Base-by-base conservation (phyloP, 345 rosid species). In the Eutrema japonicum region DNA sequence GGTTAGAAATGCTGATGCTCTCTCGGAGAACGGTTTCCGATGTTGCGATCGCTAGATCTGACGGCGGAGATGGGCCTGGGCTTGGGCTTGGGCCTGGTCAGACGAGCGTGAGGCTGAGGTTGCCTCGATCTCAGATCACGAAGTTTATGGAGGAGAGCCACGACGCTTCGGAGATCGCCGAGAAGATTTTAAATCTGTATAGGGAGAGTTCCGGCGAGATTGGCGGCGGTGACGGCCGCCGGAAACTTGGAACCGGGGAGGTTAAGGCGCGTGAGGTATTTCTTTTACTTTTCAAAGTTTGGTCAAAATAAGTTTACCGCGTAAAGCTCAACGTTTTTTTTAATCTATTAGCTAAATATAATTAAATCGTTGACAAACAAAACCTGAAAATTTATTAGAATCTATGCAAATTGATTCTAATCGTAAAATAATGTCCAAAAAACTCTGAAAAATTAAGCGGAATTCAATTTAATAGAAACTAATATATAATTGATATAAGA, bases 1-100 rank as follows among this genome's bases (percentile, higher is more conserved):
- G 99, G 83, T 82, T 95, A 11, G 99, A 95, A 68, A 81, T 75
- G 64, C 80, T 95, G 64, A 92, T 90, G 96, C 71, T 92, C 37
- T 84, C 98, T 0, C 72, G 96, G 72, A 81, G 96, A 78, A 75
- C 98, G 1, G 84, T 76, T 1, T 92, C 98, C 0, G 98, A 95
- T 57, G 85, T 95, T 6, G 36, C 88, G 8, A 4, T 73, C 2
- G 77, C 41, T 8, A 54, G 77, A 70, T 68, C 77, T 13, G 52
- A 73, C 50, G 73, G 49, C 40, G 10, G 79, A 27, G 57, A 27
- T n/a, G 66, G 50, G 37, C 29, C 56, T 43, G 74, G 72, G 46
- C 73, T 54, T 45, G 77, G 71, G 43, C 74, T 50, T 18, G 71
- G 48, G 26, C 43, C 58, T 48, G 81, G 77, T 18, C 76, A 61